Percentiles rank a stretch among this genome's conserved stretches.
phyloP scores from a whole-genome alignment of 2,329 filamentous ascomycete genomes.

The Leptosphaerulina australis region DNA sequence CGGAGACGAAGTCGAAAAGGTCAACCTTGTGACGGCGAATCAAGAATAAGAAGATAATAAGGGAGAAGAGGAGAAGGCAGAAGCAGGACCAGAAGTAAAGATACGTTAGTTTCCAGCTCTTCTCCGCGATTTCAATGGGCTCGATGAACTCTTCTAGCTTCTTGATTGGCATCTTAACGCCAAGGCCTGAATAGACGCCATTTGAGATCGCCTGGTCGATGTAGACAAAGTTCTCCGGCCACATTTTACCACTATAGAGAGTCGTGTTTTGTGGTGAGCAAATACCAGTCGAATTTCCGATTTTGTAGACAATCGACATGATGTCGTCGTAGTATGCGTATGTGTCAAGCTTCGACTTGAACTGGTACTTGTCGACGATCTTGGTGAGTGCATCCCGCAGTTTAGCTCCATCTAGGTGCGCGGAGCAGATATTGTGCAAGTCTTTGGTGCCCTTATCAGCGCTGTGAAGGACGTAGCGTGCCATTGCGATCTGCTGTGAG shows the following conservation, averaged over 20 bases:
- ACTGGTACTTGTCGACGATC: slow-evolving; percentile 37
- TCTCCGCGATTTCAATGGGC: slow-evolving; percentile 34
- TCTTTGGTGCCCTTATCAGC: slow-evolving; percentile 49
- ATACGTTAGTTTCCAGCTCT: slow-evolving; percentile 43
- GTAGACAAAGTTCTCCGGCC: slow-evolving; percentile 29
- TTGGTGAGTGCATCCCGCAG: slow-evolving; percentile 36
- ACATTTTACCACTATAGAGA: slow-evolving; percentile 18
- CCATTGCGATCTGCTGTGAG: slow-evolving; percentile 61
- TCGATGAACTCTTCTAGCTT: slow-evolving; percentile 31
- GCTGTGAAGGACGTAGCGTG: slow-evolving; percentile 55
- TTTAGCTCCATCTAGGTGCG: slow-evolving; percentile 40
- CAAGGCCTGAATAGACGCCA: slow-evolving; percentile 42
- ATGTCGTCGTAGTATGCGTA: slow-evolving; percentile 21
- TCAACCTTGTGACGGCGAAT: slow-evolving; percentile 50
- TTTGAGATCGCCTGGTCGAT: slow-evolving; percentile 34
- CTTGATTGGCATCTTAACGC: slow-evolving; percentile 42
- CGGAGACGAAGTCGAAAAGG: slow-evolving; percentile 48
- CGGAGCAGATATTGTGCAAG: slow-evolving; percentile 47
- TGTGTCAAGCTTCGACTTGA: slow-evolving; percentile 42
- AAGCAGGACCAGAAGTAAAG: slow-evolving; percentile 49
- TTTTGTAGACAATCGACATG: slow-evolving; percentile 20
- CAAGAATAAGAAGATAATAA: slow-evolving; percentile 49
- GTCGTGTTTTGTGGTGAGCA: slow-evolving; percentile 33
- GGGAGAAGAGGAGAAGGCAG: slow-evolving; percentile 45
- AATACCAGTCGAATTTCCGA: slow-evolving; percentile 43